phyloP scores from a whole-genome alignment of 176 grass and related monocot genomes.

The Thinopyrum elongatum region DNA sequence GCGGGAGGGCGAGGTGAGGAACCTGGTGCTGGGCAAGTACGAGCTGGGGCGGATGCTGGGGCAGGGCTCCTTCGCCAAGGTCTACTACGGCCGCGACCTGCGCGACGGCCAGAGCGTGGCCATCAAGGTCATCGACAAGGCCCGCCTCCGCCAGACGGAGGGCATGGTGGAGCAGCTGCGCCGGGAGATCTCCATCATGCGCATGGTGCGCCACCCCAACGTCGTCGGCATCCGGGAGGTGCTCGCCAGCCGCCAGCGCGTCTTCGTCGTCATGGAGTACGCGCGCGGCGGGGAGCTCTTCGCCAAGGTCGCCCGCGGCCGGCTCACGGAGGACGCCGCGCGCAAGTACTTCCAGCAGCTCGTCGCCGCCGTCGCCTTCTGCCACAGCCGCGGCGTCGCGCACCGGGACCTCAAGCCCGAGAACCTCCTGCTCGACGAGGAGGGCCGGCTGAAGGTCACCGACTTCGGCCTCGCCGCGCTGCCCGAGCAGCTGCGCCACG shows the following conservation, averaged over 20 bases:
- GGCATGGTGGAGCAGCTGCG: conserved; percentile 91
- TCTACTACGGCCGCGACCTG: conserved; percentile 74
- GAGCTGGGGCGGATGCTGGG: conserved; percentile 88
- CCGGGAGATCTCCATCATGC: conserved; percentile 93
- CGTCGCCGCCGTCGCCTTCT: conserved; percentile 83
- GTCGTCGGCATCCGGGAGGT: conserved; percentile 84
- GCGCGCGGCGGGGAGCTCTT: conserved; percentile 83
- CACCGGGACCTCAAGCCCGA: conserved; percentile 99
- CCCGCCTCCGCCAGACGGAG: conserved; percentile 44
- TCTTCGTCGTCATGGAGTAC: conserved; percentile 94
- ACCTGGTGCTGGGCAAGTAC: conserved; percentile 69
- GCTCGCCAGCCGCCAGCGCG: conserved; percentile 71
- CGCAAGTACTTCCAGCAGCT: conserved; percentile 87
- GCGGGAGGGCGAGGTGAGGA: conserved; percentile 40
- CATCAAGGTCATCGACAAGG: conserved; percentile 96
- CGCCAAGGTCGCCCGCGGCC: conserved; percentile 49
- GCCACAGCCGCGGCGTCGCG: conserved; percentile 85
- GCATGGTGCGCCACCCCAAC: conserved; percentile 81
- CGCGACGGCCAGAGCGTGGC: conserved; percentile 62
- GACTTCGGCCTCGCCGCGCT: conserved; percentile 95
- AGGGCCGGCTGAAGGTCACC: conserved; percentile 64
- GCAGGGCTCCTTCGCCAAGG: conserved; percentile 92
- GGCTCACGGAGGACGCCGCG: conserved; percentile 62
- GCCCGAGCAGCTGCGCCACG: conserved; percentile 83
- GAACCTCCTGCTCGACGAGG: conserved; percentile 86